These are phyloP conservation scores for Termitomyces heimii DNA, from an alignment of 768 basidiomycete genomes.

Conservation along the genomic window DNA sequence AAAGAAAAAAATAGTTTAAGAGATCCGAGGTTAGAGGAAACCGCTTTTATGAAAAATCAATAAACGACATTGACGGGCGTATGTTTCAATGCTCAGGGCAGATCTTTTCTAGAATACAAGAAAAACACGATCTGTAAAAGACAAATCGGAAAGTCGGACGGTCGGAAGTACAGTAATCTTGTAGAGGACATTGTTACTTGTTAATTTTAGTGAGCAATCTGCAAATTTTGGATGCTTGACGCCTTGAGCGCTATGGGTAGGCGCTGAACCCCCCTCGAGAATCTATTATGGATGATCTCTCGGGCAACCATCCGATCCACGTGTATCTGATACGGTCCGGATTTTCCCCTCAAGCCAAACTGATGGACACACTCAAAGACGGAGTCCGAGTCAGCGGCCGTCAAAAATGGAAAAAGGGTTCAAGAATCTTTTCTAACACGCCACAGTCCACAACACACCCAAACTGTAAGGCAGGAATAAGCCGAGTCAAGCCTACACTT, in stretches of 20 bases:
- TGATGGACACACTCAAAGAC: slow-evolving; percentile 4
- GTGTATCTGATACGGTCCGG: slow-evolving; percentile 6
- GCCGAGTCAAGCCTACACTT: background rate
- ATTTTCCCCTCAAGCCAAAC: slow-evolving; percentile 12
- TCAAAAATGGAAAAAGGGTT: slow-evolving; percentile 17
- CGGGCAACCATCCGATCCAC: slow-evolving; percentile 10
- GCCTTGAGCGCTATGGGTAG: background rate
- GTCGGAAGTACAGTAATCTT: background rate
- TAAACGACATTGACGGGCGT: background rate
- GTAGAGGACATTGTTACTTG: background rate
- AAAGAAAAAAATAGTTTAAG: background rate
- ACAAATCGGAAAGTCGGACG: background rate
- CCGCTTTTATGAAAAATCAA: too few relatives aligned
- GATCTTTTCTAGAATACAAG: background rate
- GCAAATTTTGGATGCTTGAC: too few relatives aligned
- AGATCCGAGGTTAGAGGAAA: slow-evolving; percentile 16
- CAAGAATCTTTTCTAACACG: slow-evolving; percentile 11
- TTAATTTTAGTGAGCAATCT: too few relatives aligned
- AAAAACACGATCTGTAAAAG: background rate
- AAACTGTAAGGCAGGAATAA: background rate
- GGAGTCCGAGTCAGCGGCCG: slow-evolving; percentile 19
- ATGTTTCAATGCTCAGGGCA: background rate
- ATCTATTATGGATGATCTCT: background rate
- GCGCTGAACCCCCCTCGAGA: background rate
- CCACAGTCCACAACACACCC: slow-evolving; percentile 11